phyloP scores from a whole-genome alignment of 306 rosid genomes.

The Vigna trinervia region DNA sequence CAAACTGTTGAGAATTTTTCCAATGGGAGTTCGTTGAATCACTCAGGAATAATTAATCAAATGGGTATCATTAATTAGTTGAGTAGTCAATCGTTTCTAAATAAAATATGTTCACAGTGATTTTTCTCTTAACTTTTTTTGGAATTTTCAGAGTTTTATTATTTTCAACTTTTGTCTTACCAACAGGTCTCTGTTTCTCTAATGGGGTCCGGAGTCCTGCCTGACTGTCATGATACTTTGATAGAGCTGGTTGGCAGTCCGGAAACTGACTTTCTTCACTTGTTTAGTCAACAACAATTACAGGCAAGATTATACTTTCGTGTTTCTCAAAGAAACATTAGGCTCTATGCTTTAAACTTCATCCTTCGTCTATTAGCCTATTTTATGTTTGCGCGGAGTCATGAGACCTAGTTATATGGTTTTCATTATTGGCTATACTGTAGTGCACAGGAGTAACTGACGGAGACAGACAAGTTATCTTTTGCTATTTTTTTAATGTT shows the following conservation, averaged over 20 bases:
- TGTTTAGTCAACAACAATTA: slow-evolving; percentile 95
- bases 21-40: slow-evolving; percentile 2
- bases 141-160: slow-evolving; percentile 14
- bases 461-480: not conserved
- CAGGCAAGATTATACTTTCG: slow-evolving; percentile 60
- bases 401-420: slow-evolving; percentile 3
- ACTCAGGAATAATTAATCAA: slow-evolving; percentile 13
- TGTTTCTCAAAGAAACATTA: slow-evolving; percentile 25
- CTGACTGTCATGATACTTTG: slow-evolving; percentile 77
- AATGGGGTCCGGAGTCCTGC: slow-evolving; percentile 65
- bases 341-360: slow-evolving; percentile 34
- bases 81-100: slow-evolving; percentile 27
- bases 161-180: slow-evolving; percentile 34
- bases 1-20: not conserved
- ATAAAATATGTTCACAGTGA: not conserved
- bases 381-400: slow-evolving; percentile 20
- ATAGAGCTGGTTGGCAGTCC: slow-evolving; percentile 77
- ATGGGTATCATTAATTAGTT: slow-evolving; percentile 15
- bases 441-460: not conserved
- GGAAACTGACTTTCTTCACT: slow-evolving; percentile 68
- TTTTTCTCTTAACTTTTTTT: not conserved
- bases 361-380: not conserved
- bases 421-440: slow-evolving; percentile 33
- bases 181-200: slow-evolving; percentile 84
- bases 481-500: not conserved